These are phyloP conservation scores for Petrea volubilis DNA, from an alignment of 257 asterid genomes.

Conservation along the genomic window DNA sequence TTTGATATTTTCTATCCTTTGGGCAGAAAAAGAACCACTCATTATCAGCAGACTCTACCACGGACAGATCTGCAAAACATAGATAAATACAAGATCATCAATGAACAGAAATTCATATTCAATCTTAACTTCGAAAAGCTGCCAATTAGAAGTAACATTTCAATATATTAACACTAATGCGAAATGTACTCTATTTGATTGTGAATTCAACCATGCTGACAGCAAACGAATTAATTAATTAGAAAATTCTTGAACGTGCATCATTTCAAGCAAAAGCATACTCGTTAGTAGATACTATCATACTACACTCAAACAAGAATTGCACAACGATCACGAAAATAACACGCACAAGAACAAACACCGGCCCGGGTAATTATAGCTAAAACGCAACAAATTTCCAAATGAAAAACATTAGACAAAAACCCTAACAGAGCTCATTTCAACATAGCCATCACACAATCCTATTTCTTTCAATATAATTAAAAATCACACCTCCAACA, in stretches of 20 bases:
- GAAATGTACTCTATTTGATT: not conserved
- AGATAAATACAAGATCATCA: not conserved
- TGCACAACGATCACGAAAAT: not conserved
- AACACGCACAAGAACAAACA: not conserved
- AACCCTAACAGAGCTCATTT: slow-evolving; percentile 20
- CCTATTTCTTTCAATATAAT: not conserved
- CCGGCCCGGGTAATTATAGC: too few species aligned
- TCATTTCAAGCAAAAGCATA: not conserved
- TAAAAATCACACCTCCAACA: not conserved
- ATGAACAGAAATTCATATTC: slow-evolving; percentile 8
- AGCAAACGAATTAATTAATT: not conserved
- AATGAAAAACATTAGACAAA: not conserved
- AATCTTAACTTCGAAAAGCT: not conserved
- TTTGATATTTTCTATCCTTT: slow-evolving; percentile 94
- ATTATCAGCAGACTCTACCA: slow-evolving; percentile 69
- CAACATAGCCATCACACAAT: not conserved
- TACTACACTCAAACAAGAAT: not conserved
- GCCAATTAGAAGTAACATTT: not conserved
- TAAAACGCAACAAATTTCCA: not conserved
- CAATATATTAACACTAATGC: not conserved
- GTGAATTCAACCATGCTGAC: not conserved
- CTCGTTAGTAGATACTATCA: not conserved
- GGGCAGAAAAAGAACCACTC: slow-evolving; percentile 99
- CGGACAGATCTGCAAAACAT: slow-evolving; percentile 76
- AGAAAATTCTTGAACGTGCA: not conserved